These are phyloP conservation scores for Entelexis paramagnoliae DNA, from an alignment of 1,139 yeast genomes.

Conservation along the genomic window DNA sequence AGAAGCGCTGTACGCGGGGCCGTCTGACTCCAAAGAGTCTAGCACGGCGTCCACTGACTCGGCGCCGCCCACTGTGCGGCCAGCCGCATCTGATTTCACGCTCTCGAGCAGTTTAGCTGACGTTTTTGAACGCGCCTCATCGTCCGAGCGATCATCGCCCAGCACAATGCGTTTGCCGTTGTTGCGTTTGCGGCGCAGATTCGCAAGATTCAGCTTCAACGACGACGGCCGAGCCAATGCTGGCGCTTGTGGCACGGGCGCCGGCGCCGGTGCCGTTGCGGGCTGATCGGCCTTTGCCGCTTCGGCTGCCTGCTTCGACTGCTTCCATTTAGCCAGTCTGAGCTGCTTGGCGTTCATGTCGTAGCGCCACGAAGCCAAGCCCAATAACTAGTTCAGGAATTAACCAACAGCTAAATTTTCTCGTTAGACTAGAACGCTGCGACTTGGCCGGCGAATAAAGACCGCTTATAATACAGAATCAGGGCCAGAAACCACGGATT, in stretches of 20 bases:
- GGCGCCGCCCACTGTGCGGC: too few species aligned
- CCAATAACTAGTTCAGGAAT: neutral
- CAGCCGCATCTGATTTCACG: too few species aligned
- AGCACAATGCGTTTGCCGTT: neutral
- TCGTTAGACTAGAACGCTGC: neutral
- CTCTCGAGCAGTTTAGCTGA: too few species aligned
- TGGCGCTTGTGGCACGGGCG: neutral
- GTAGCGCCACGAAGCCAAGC: neutral
- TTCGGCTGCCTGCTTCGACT: neutral
- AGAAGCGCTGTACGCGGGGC: neutral
- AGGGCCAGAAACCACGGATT: neutral
- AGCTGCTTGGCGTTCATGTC: slow-evolving; percentile 1
- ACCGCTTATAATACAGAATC: neutral
- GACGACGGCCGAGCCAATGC: neutral
- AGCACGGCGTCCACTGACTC: neutral
- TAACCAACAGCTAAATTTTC: neutral
- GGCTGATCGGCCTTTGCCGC: neutral
- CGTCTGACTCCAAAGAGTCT: neutral
- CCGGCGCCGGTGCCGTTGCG: neutral
- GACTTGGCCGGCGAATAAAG: neutral
- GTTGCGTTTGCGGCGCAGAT: neutral
- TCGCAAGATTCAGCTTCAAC: neutral
- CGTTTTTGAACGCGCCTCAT: too few species aligned
- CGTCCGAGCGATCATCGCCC: neutral
- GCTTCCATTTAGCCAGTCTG: slow-evolving; percentile 4